Base-by-base conservation (phyloP, 2,329 filamentous ascomycete species). In the Cryphonectria naterciae region DNA sequence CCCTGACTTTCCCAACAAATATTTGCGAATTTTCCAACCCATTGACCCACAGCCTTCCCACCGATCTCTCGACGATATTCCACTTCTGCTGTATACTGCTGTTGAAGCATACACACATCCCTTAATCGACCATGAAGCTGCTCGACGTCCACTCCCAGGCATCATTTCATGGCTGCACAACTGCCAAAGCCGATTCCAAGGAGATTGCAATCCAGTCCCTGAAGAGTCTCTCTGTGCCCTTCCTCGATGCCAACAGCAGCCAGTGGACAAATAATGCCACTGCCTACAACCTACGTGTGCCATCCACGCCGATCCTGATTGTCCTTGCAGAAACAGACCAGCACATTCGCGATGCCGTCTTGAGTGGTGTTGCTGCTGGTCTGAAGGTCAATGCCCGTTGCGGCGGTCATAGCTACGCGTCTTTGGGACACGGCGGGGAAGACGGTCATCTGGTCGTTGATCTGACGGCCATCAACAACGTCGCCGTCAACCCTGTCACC, bases 351-450 rank as follows among this genome's bases (percentile, higher is more conserved):
- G 80, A 82, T 69, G 83, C 84, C 8, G 83, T 88, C 7, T 74
- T 78, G 5, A 87, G 85, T 74, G 85, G 83, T 46, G 77, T 75
- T 8, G 72, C 80, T 70, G 75, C 78, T n/a, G 78, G 78, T 8
- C 73, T 85, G 70, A 85, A 84, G 75, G 83, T 86, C 19, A 85
- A 83, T 66, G 82, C 85, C 41, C 84, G 84, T 73, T 82, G 83
- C 68, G 85, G 85, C 41, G 86, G 85, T 4, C 86, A 87, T 76
- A 85, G 82, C 3, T 88, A 87, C 73, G 85, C 82, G 0, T 84
- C 83, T 0, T 83, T 82, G 71, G 84, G 83, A 4, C 80, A 84
- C 0, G 84, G 85, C 41, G 85, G 85, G 10, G 81, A 85, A 74
- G 79, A 87, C 70, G 85, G 84, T 4, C 80, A 82, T 58, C 77